Evolutionary conservation across 345 rosid species (phyloP), one percentile per base, ranked within the genome.

Genomic region (Eucalyptus decipiens): DNA sequence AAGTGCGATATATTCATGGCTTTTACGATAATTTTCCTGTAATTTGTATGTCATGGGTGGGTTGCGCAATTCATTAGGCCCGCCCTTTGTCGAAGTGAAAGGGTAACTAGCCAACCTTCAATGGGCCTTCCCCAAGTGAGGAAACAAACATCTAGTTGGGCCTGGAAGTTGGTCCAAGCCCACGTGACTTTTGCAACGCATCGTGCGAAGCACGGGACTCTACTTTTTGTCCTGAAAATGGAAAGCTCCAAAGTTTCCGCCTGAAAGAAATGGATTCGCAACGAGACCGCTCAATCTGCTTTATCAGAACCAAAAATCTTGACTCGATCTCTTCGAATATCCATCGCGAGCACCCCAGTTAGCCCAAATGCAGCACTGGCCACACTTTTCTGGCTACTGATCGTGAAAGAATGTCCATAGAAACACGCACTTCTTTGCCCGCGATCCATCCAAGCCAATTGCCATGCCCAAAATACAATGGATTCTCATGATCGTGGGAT

Each of bases 1-100:
- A 56, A 56, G 28, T 23, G 12, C 12, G 0, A 24, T 56, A 0
- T 0, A 10, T 24, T 9, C 13, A 10, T 23, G 30, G 3, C 62
- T 56, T 56, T 56, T 24, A 56, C 6, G 30, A 56, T 10, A 56
- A 24, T 56, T 56, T 56, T 23, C 30, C 14, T 1, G 11, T 32
- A 32, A 32, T n/a, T n/a, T 16, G 16, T n/a, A 32, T 9, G 43
- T 72, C 4, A 40, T 21, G 83, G 30, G 83, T 16, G 28, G 30
- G 47, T 21, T 76, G 47, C 47, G 30, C 85, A 2, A 76, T 26
- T 19, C 85, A 21, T 40, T 21, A 2, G 85, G 30, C 85, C 17
- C 28, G 9, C 21, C 30, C 30, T 40, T 37, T 21, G 14, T 11
- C 28, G 8, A 37, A 21, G 83, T 37, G 28, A 11, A 76, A 21